These are phyloP conservation scores for Trichoderma reesei DNA, from an alignment of 495 filamentous ascomycete genomes.

Conservation along the genomic window DNA sequence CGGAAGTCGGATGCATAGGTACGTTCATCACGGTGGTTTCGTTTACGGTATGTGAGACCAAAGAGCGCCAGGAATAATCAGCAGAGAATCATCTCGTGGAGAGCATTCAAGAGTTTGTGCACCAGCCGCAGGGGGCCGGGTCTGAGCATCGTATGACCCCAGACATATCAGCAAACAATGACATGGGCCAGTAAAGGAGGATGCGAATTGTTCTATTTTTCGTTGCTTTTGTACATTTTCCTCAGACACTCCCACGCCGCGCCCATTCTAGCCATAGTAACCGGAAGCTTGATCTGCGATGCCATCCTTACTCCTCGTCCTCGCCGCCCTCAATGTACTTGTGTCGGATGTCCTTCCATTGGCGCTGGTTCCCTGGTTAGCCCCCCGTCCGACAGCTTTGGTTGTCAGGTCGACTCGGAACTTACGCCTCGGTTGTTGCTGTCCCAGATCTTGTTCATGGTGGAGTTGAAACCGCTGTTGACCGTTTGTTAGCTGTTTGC, in stretches of 20 bases:
- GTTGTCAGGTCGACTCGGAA: neutral
- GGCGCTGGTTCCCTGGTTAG: conserved; percentile 52
- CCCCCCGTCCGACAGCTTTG: neutral
- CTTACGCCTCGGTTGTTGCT: conserved; percentile 79
- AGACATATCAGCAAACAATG: neutral
- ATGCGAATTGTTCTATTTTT: conserved; percentile 28
- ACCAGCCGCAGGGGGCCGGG: neutral
- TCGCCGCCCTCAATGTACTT: conserved; percentile 56
- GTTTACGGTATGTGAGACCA: neutral
- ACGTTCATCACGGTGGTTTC: neutral
- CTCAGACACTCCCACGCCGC: neutral
- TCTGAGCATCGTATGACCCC: neutral
- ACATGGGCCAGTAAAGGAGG: conserved; percentile 23
- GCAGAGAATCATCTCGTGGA: neutral
- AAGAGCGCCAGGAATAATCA: neutral
- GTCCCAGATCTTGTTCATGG: conserved; percentile 81
- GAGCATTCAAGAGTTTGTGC: neutral
- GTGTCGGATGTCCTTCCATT: conserved; percentile 99
- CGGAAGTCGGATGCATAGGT: too few species aligned
- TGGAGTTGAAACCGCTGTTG: conserved; percentile 63
- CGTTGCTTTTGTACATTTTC: conserved; percentile 12
- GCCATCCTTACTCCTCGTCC: conserved; percentile 14
- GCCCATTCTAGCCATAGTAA: neutral
- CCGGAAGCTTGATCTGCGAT: neutral
- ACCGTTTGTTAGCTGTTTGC: conserved; percentile 1